Conservation (phyloP, 805 yeast genomes). For the Yueomyces sp. region DNA sequence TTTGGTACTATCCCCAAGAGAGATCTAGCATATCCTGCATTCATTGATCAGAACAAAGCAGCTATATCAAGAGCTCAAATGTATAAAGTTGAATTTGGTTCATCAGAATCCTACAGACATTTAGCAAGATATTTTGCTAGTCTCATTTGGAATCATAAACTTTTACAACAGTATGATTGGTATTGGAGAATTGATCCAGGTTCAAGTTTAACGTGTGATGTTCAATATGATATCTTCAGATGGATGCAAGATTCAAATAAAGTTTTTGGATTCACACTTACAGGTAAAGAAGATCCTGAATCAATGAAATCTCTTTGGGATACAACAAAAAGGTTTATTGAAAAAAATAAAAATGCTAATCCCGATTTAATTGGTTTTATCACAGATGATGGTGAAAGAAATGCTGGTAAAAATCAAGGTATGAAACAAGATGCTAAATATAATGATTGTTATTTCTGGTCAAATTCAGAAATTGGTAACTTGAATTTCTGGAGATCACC, state of each 20-base stretch:
- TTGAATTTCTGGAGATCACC: conserved; percentile 62
- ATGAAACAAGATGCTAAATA: conserved; percentile 56
- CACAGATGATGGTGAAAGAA: not conserved
- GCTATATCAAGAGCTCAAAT: conserved; percentile 39
- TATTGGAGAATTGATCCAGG: conserved; percentile 93
- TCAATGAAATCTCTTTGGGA: conserved; percentile 75
- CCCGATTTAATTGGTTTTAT: conserved; percentile 35
- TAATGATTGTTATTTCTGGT: conserved; percentile 82
- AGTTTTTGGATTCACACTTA: conserved; percentile 64
- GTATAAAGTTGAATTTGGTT: conserved; percentile 57
- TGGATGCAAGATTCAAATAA: conserved; percentile 66
- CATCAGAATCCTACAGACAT: conserved; percentile 63
- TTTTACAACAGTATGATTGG: conserved; percentile 59
- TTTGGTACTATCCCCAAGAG: conserved; percentile 64
- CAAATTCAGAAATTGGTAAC: conserved; percentile 69
- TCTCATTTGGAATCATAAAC: conserved; percentile 61
- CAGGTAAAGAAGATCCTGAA: conserved; percentile 52
- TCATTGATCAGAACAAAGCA: conserved; percentile 65
- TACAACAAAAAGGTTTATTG: conserved; percentile 42
- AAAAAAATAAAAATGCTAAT: conserved; percentile 29
- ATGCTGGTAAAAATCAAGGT: conserved; percentile 15
- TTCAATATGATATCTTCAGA: conserved; percentile 67
- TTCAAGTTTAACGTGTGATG: conserved; percentile 58
- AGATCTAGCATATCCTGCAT: conserved; percentile 81
- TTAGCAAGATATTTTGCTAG: conserved; percentile 88